Evolutionary conservation across 2,329 filamentous ascomycete genomes (phyloP), one percentile per base, ranked within the genome.

Genomic region (Alternaria atra): DNA sequence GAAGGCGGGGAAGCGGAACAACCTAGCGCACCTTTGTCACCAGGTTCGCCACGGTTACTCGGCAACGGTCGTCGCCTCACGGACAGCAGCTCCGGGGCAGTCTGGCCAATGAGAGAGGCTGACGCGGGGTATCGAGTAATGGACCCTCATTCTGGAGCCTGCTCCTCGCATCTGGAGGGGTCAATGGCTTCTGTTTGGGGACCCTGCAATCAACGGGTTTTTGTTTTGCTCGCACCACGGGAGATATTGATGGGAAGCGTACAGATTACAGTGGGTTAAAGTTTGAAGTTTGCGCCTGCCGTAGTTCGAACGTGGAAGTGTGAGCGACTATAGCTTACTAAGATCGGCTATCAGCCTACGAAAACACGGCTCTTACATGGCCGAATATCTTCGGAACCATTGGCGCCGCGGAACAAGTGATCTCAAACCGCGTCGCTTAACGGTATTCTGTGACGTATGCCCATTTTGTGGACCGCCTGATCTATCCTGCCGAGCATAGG

Each of bases 1-100:
- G 53, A 46, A 30, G 29, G 53, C 58, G 58, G 58, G 58, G 58
- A 60, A 48, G 53, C 53, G 58, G 58, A 46, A 56, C 10, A 39
- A 43, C 29, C 34, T 51, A 48, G 44, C 17, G 58, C 34, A 20
- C 12, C 55, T 56, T 35, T 35, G 20, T 51, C 32, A 20, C 23
- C 27, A 48, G 46, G 2, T 37, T 13, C 53, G 48, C 25, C 29
- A 44, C 35, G 39, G 46, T 34, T 44, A 20, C 39, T 34, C 39
- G 40, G 34, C 52, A 60, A 57, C 58, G 52, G 58, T 60, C 39
- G 35, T 40, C 46, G 58, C 23, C 20, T 39, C 39, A 20, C 42
- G 46, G 58, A 34, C 43, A 42, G 32, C 7, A 8, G 39, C 32
- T 56, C 53, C 46, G 58, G 27, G 7, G 17, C 9, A 4, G 9